These are phyloP conservation scores for Emmonsiellopsis sp. DNA, from an alignment of 2,329 filamentous ascomycete species.

Conservation along the genomic window DNA sequence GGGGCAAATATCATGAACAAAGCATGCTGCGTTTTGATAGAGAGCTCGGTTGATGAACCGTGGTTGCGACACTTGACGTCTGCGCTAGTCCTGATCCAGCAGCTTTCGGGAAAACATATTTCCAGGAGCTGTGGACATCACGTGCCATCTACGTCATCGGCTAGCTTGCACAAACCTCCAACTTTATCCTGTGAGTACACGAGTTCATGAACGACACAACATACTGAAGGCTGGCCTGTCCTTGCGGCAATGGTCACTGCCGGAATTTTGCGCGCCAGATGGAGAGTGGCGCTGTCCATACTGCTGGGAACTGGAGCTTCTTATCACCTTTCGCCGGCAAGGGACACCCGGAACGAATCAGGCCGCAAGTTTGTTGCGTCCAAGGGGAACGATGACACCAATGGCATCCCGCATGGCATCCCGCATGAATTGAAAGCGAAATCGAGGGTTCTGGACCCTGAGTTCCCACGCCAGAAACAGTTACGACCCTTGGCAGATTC, in stretches of 20 bases:
- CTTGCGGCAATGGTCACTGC: constrained; percentile 26
- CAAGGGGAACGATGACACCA: not conserved
- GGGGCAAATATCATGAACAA: not conserved
- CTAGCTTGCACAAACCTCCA: not conserved
- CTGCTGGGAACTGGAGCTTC: constrained; percentile 19
- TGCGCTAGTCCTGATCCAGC: not conserved
- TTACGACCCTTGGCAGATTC: not conserved
- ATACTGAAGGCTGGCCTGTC: constrained; percentile 13
- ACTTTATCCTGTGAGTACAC: not conserved
- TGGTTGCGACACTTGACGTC: not conserved
- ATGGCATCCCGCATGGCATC: not conserved
- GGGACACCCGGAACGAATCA: constrained; percentile 9
- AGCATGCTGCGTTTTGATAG: not conserved
- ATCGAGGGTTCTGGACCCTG: not conserved
- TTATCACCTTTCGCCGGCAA: constrained; percentile 12
- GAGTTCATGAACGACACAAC: constrained; percentile 2
- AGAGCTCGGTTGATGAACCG: not conserved
- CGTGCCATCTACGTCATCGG: not conserved
- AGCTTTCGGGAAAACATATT: not conserved
- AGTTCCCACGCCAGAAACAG: not conserved
- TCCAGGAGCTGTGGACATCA: not conserved
- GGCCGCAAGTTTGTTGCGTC: constrained; percentile 8
- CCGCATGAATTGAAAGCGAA: not conserved
- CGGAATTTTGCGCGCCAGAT: constrained; percentile 23
- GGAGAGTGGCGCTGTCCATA: constrained; percentile 27